Percentiles rank a stretch among this genome's conserved stretches.
These are phyloP conservation scores for Cordyceps cateniannulata DNA, from an alignment of 2,329 filamentous ascomycete species.

Conservation along the genomic window DNA sequence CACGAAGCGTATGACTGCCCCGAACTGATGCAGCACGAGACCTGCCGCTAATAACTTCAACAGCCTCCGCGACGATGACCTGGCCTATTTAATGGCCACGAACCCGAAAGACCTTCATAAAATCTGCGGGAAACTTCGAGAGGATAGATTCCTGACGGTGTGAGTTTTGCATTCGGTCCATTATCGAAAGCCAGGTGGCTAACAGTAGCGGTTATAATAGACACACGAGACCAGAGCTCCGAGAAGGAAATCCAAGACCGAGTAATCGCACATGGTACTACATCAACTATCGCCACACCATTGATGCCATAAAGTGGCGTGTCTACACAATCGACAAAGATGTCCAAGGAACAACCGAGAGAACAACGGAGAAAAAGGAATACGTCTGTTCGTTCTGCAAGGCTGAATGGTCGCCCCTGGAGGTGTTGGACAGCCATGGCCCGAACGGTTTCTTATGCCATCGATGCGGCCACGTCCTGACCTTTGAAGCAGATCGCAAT, in stretches of 20 bases:
- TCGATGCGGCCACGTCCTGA: constrained; percentile 61
- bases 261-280: constrained; percentile 92
- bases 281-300: constrained; percentile 88
- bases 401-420: constrained; percentile 81
- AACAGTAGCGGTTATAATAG: constrained; percentile 39
- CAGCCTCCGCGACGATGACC: constrained; percentile 79
- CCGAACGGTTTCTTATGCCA: constrained; percentile 74
- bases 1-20: constrained; percentile 78
- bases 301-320: constrained; percentile 94
- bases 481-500: constrained; percentile 59
- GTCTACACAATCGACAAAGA: constrained; percentile 82
- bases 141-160: constrained; percentile 80
- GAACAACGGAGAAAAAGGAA: constrained; percentile 83
- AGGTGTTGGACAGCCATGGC: constrained; percentile 73
- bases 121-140: constrained; percentile 74
- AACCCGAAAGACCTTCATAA: constrained; percentile 90
- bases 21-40: constrained; percentile 33
- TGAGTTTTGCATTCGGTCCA: constrained; percentile 35
- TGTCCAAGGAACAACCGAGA: constrained; percentile 76
- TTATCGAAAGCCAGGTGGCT: background rate
- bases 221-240: constrained; percentile 60
- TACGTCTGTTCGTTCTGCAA: constrained; percentile 78
- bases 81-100: constrained; percentile 80
- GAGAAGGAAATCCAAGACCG: constrained; percentile 74
- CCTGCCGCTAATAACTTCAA: constrained; percentile 21